Conservation (phyloP, 2,329 filamentous ascomycete species). For the Arachnomyces sp. region DNA sequence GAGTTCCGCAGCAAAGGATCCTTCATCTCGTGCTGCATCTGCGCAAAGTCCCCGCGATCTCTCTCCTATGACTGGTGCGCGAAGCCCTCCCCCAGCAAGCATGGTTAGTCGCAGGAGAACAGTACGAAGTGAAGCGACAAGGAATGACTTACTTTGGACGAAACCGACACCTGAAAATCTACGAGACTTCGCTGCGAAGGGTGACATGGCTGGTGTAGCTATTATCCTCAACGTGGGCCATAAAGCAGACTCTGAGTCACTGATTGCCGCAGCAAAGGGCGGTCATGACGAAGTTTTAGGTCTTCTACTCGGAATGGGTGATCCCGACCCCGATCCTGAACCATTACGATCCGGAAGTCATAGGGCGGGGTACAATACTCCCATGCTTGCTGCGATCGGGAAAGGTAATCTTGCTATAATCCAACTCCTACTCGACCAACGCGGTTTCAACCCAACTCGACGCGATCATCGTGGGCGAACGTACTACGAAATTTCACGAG, state of each 20-base stretch:
- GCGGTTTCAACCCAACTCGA: conserved; percentile 73
- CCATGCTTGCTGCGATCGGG: conserved; percentile 89
- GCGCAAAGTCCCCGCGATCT: conserved; percentile 39
- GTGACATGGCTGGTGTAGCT: conserved; percentile 41
- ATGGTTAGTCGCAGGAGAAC: conserved; percentile 33
- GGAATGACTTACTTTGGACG: conserved; percentile 44
- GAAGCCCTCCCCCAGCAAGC: conserved; percentile 31
- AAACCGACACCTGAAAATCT: conserved; percentile 43
- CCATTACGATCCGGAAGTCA: conserved; percentile 47
- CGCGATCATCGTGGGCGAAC: conserved; percentile 63
- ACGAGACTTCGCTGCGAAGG: conserved; percentile 41
- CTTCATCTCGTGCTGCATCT: conserved; percentile 35
- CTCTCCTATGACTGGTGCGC: conserved; percentile 27
- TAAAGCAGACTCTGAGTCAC: conserved; percentile 68
- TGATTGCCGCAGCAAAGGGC: conserved; percentile 84
- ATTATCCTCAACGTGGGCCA: conserved; percentile 42
- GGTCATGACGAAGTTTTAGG: conserved; percentile 84
- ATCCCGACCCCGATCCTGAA: conserved; percentile 59
- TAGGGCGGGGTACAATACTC: conserved; percentile 68
- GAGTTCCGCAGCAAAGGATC: conserved; percentile 22
- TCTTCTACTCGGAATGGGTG: conserved; percentile 61
- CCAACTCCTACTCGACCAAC: conserved; percentile 66
- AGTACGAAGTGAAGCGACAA: conserved; percentile 41
- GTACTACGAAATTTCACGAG: conserved; percentile 79
- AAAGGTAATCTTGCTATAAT: conserved; percentile 79